Evolutionary conservation across 176 grass and related monocot genomes (phyloP), one percentile per base, ranked within the genome.

Genomic region (Oryza meyeriana): DNA sequence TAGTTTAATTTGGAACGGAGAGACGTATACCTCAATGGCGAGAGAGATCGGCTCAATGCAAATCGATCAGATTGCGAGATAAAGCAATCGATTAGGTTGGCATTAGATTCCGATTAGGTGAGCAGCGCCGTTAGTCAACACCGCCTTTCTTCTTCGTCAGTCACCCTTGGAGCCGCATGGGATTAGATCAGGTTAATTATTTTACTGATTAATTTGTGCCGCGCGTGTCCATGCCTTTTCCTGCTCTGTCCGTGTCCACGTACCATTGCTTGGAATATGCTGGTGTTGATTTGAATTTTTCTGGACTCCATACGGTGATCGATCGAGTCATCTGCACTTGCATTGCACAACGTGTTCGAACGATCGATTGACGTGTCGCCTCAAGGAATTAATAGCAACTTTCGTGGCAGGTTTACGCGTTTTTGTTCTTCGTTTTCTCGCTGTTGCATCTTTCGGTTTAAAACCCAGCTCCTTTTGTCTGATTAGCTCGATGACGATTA

Each of bases 111-210:
- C 61, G 47, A 61, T 70, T 70, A 8, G 63, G 24, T 61, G 33
- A 30, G 40, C 29, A 45, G 63, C 17, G 13, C 26, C 6, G 38
- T 29, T 32, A 45, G 70, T 86, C 70, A 81, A 86, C 34, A 63
- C 48, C 25, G 52, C 20, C 74, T 31, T 30, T 5, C 30, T 22
- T 27, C 20, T 13, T 48, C 8, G 32, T 45, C 57, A 18, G 8
- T 36, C 79, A 35, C 78, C 39, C 9, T 33, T 52, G 64, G 61
- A 34, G 40, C 55, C 3, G 40, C 40, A 42, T 34, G 22, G 22
- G 28, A 39, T 52, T 10, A 9, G 14, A 2, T 6, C n/a, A 8
- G 0, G 65, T 4, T 8, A 33, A 34, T 41, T 34, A 36, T 36
- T 36, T 5, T 1, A 28, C 0, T 28, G 13, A 11, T 38, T 59